Evolutionary conservation across 163 green algal genomes (phyloP), one percentile per base, ranked within the genome.

Genomic region (Botryococcus braunii): DNA sequence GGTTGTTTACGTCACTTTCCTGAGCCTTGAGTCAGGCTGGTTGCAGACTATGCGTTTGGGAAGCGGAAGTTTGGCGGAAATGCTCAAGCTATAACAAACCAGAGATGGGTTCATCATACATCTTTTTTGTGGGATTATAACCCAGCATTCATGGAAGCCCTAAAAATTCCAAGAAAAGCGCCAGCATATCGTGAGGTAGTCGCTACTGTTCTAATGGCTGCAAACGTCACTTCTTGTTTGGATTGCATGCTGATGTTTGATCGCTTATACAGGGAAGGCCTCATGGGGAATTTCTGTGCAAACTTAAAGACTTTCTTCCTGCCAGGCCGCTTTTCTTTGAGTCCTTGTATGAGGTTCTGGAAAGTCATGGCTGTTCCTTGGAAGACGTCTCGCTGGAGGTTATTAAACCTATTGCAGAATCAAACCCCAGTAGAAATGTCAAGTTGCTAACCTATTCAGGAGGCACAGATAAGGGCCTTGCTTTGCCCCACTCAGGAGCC

Each of bases 21-120:
- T n/a, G n/a, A n/a, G n/a, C n/a, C n/a, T n/a, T n/a, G n/a, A n/a
- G n/a, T n/a, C n/a, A n/a, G n/a, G 7, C 34, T 60, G 49, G n/a
- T 3, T 59, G 48, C 83, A 92, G 94, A 99, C 66, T 99, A 97
- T 60, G 80, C 84, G 4, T 87, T 97, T 68, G 90, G 79, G 1
- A 65, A 92, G 17, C 73, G 50, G 9, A 99, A 99, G 79, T 94
- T 98, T 83, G 94, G 92, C 3, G 94, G 94, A 67, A 99, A 99
- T 68, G 94, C 94, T 4, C 94, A 99, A 77, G 88, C 88, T 62
- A 98, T 99, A 69, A 94, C 85, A 2, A 91, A 89, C 49, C 65
- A 83, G 31, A 77, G 92, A 21, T 98, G 85, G 80, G 68, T 99
- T 69, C 94, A 99, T 78, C 94, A 99, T 83, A 99, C 94, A n/a